These are phyloP conservation scores for Arxiozyma slooffiae DNA, from an alignment of 1,139 yeast genomes.

Conservation along the genomic window DNA sequence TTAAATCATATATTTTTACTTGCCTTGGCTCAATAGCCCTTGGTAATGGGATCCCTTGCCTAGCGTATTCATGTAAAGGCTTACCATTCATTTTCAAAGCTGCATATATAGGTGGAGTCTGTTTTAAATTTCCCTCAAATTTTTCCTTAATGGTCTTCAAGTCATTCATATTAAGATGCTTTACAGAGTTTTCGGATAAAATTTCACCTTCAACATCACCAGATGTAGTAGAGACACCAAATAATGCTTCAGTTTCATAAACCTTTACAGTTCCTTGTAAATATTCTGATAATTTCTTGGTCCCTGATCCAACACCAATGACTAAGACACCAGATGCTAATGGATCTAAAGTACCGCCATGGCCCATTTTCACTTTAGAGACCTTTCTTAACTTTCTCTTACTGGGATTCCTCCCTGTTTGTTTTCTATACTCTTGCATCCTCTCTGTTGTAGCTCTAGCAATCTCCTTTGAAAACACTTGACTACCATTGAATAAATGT, in stretches of 20 bases:
- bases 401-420: slow-evolving; percentile 34
- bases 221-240: slow-evolving; percentile 88
- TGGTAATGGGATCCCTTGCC: slow-evolving; percentile 81
- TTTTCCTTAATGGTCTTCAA: slow-evolving; percentile 44
- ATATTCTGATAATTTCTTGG: slow-evolving; percentile 66
- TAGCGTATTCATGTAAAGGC: slow-evolving; percentile 87
- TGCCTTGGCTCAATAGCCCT: slow-evolving; percentile 67
- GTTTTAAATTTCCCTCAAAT: slow-evolving; percentile 70
- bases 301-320: slow-evolving; percentile 83
- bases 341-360: slow-evolving; percentile 96
- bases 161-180: slow-evolving; percentile 48
- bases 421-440: slow-evolving; percentile 37
- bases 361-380: slow-evolving; percentile 81
- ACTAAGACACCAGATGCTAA: slow-evolving; percentile 88
- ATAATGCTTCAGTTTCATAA: slow-evolving; percentile 73
- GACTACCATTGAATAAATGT: slow-evolving; percentile 48
- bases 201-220: slow-evolving; percentile 90
- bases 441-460: slow-evolving; percentile 40
- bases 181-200: slow-evolving; percentile 45
- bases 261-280: slow-evolving; percentile 63
- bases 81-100: slow-evolving; percentile 93
- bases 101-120: slow-evolving; percentile 91
- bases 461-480: slow-evolving; percentile 49
- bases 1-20: slow-evolving; percentile 49
- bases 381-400: slow-evolving; percentile 40